These are phyloP conservation scores for Zalaria obscura DNA, from an alignment of 2,329 filamentous ascomycete genomes.

Conservation along the genomic window DNA sequence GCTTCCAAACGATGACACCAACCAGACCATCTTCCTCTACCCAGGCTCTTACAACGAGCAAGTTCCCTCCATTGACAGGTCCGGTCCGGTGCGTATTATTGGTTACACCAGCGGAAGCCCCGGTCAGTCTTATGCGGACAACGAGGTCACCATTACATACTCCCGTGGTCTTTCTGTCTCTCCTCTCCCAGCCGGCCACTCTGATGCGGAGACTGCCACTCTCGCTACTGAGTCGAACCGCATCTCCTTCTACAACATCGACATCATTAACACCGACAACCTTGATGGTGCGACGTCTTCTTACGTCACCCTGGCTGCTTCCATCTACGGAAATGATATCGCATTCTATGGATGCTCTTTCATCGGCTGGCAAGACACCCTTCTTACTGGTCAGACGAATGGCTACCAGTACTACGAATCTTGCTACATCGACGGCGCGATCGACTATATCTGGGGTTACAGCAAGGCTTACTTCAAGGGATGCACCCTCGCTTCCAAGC, in stretches of 20 bases:
- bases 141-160: constrained; percentile 21
- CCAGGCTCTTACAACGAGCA: constrained; percentile 29
- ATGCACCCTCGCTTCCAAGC: constrained; percentile 22
- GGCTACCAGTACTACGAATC: constrained; percentile 26
- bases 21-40: constrained; percentile 27
- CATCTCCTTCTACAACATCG: constrained; percentile 18
- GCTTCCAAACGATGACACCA: constrained; percentile 18
- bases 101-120: constrained; percentile 20
- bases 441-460: constrained; percentile 31
- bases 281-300: constrained; percentile 14
- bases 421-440: constrained; percentile 24
- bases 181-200: constrained; percentile 24
- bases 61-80: constrained; percentile 23
- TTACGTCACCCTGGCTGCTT: constrained; percentile 19
- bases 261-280: constrained; percentile 19
- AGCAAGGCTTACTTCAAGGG: constrained; percentile 29
- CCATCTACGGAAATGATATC: constrained; percentile 18
- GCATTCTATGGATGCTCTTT: constrained; percentile 18
- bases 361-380: constrained; percentile 17
- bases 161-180: constrained; percentile 17
- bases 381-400: constrained; percentile 15
- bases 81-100: constrained; percentile 23
- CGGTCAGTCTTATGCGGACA: constrained; percentile 20
- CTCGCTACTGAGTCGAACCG: constrained; percentile 29
- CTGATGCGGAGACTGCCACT: constrained; percentile 29